Evolutionary conservation across 768 basidiomycete genomes (phyloP).

Genomic region (Mycena filopes): DNA sequence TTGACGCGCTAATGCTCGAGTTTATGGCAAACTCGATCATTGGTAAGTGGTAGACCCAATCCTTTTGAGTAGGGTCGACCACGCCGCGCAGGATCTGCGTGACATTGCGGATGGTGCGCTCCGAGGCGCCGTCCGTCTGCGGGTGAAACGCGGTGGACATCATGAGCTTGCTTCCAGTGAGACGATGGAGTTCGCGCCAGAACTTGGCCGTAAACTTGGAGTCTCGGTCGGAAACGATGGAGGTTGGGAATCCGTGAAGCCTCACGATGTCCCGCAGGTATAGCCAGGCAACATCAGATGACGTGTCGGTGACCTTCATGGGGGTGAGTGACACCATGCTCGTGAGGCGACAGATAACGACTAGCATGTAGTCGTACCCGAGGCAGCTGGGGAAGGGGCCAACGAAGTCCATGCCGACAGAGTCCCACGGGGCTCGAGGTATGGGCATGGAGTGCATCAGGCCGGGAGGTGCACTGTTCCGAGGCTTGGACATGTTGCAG

Average conservation of each 20-base stretch:
- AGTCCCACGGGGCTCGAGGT: too few species aligned
- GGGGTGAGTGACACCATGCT: too few species aligned
- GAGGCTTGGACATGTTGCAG: too few species aligned
- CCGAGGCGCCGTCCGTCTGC: slow-evolving; percentile 42
- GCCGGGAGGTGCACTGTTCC: too few species aligned
- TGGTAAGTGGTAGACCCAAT: slow-evolving; percentile 45
- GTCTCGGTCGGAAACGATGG: slow-evolving; percentile 17
- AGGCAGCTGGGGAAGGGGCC: slow-evolving; percentile 39
- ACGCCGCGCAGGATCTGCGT: slow-evolving; percentile 43
- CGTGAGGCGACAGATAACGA: background rate
- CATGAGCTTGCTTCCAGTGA: slow-evolving; percentile 41
- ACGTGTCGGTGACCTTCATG: too few species aligned
- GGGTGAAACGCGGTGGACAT: slow-evolving; percentile 49
- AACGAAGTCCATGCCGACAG: too few species aligned
- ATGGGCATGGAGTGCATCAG: too few species aligned
- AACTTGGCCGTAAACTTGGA: slow-evolving; percentile 35
- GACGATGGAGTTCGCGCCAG: slow-evolving; percentile 24
- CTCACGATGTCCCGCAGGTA: too few species aligned
- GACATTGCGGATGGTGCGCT: slow-evolving; percentile 41
- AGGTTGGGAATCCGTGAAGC: too few species aligned
- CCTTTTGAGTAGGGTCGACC: slow-evolving; percentile 34
- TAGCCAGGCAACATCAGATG: too few species aligned
- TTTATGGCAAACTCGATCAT: slow-evolving; percentile 37
- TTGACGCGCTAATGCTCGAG: slow-evolving; percentile 35
- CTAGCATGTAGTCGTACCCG: slow-evolving; percentile 31